phyloP scores from a whole-genome alignment of 1,139 yeast species.

The Dujonia santamariae region DNA sequence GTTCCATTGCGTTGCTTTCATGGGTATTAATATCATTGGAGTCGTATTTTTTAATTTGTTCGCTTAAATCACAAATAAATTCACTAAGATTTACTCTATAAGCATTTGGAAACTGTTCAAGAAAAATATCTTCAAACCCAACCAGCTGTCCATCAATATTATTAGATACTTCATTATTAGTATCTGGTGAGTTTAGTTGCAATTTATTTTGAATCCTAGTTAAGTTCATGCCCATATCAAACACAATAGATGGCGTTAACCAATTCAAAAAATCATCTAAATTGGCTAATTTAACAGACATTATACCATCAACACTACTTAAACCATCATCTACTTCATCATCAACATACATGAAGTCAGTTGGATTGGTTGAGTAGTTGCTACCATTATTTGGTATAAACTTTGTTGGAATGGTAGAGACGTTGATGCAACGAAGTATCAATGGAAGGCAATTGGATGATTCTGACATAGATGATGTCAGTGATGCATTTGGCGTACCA shows the following conservation, averaged over 20 bases:
- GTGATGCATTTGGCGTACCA: background rate
- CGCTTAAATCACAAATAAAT: constrained; percentile 22
- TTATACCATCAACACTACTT: constrained; percentile 26
- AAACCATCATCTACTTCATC: constrained; percentile 25
- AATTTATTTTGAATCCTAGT: constrained; percentile 13
- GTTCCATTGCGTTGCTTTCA: constrained; percentile 3
- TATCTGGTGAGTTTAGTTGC: constrained; percentile 12
- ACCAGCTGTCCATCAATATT: constrained; percentile 12
- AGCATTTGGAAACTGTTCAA: constrained; percentile 29
- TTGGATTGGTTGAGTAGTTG: constrained; percentile 15
- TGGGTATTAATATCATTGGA: background rate
- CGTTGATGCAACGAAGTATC: constrained; percentile 58
- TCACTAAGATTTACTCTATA: constrained; percentile 34
- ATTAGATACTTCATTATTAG: background rate
- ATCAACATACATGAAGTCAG: constrained; percentile 33
- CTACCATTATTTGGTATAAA: constrained; percentile 39
- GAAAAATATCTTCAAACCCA: constrained; percentile 19
- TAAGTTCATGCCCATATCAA: constrained; percentile 32
- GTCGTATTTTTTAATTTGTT: background rate
- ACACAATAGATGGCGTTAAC: constrained; percentile 34
- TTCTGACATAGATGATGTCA: constrained; percentile 15
- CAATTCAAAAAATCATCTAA: constrained; percentile 33
- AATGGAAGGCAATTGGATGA: constrained; percentile 61
- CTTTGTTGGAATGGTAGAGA: constrained; percentile 53
- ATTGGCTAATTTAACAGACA: constrained; percentile 26